Evolutionary conservation across 176 grass and related monocot genomes (phyloP).

Genomic region (Paspalum vaginatum): DNA sequence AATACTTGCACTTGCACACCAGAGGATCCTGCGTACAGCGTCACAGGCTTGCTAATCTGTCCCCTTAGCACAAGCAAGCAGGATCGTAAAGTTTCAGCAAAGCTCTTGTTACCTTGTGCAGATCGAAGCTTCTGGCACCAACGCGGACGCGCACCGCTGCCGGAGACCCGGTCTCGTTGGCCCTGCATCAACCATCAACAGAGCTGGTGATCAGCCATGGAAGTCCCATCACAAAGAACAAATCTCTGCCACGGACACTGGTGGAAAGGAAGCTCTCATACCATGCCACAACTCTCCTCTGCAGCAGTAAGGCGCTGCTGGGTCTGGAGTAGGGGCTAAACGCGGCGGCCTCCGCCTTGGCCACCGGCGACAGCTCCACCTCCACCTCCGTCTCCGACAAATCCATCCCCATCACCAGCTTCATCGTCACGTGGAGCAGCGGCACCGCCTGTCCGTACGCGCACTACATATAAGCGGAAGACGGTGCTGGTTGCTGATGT

Average conservation of each 20-base stretch:
- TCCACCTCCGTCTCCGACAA: constrained; percentile 24
- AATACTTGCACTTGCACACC: constrained; percentile 63
- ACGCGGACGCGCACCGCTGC: constrained; percentile 58
- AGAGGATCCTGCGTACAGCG: constrained; percentile 54
- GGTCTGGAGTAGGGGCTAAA: constrained; percentile 68
- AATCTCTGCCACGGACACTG: neutral
- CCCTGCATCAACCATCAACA: constrained; percentile 50
- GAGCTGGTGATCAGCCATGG: neutral
- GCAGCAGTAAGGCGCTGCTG: constrained; percentile 59
- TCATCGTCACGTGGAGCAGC: constrained; percentile 20
- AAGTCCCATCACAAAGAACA: neutral
- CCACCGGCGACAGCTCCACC: constrained; percentile 51
- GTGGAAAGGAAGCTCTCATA: constrained; percentile 20
- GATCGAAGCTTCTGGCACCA: constrained; percentile 55
- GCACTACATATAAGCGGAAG: no score
- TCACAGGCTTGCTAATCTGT: neutral
- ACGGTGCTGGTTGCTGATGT: neutral
- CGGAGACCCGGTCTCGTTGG: constrained; percentile 59
- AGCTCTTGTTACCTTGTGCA: constrained; percentile 65
- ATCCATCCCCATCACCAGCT: constrained; percentile 29
- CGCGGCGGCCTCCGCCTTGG: constrained; percentile 43
- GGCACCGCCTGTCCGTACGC: no score
- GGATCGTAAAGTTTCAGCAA: neutral
- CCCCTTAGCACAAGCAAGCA: neutral
- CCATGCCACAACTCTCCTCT: constrained; percentile 73